A percentile compares a stretch with the other conserved stretches of the same genome.
These are phyloP conservation scores for Bryoerythrophyllum caledonicum DNA, from an alignment of 225 moss, liverwort and hornwort species.

Conservation along the genomic window DNA sequence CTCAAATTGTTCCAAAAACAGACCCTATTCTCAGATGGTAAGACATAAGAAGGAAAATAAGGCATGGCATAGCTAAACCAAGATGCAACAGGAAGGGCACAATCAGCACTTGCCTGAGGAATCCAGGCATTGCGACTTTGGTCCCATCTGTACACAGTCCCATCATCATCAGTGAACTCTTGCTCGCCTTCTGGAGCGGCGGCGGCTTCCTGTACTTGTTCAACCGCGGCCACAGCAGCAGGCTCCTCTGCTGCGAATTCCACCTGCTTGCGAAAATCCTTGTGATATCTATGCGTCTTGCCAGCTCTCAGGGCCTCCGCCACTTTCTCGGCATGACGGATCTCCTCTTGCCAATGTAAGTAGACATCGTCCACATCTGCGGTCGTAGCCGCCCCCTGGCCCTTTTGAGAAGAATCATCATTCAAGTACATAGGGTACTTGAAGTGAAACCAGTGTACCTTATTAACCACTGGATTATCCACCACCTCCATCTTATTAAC, in stretches of 20 bases:
- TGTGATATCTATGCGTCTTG: constrained; percentile 57
- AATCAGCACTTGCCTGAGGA: constrained; percentile 68
- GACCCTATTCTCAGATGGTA: neutral
- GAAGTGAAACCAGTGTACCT: too few species aligned
- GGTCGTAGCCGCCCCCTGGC: constrained; percentile 35
- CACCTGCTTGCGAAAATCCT: constrained; percentile 69
- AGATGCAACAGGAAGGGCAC: constrained; percentile 5
- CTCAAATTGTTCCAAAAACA: constrained; percentile 5
- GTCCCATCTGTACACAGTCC: constrained; percentile 92
- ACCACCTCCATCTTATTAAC: too few species aligned
- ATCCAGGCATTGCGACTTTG: constrained; percentile 79
- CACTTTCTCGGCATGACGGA: constrained; percentile 90
- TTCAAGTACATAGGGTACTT: too few species aligned
- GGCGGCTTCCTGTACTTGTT: constrained; percentile 42
- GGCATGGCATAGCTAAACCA: neutral
- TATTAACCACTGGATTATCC: too few species aligned
- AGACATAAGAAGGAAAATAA: neutral
- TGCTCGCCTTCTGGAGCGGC: constrained; percentile 70
- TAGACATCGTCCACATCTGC: constrained; percentile 85
- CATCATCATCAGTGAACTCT: constrained; percentile 97
- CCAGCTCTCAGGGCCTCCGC: constrained; percentile 90
- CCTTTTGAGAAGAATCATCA: too few species aligned
- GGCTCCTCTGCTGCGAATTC: constrained; percentile 47
- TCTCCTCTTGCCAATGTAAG: constrained; percentile 90
- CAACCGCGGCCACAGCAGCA: constrained; percentile 31